A percentile compares a stretch with the other conserved stretches of the same genome.
Evolutionary conservation across 805 yeast genomes (phyloP).

Genomic region (Nakazawaea populi): DNA sequence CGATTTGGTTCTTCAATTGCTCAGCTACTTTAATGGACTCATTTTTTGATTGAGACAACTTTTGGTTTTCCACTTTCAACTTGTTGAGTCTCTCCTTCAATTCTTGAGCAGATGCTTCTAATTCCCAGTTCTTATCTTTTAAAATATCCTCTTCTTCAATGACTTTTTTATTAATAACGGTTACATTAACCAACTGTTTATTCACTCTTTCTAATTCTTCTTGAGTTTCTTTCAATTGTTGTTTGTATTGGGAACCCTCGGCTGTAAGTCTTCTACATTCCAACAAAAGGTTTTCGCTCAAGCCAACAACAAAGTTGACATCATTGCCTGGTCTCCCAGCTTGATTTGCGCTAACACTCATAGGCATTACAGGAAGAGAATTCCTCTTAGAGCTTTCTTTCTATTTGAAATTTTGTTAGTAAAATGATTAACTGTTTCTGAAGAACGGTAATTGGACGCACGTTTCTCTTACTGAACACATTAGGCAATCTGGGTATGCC

Average conservation of each 20-base stretch:
- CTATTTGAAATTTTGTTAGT: not conserved
- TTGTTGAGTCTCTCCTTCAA: slow-evolving; percentile 37
- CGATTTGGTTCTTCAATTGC: slow-evolving; percentile 42
- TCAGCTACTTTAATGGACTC: slow-evolving; percentile 18
- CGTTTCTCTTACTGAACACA: not conserved
- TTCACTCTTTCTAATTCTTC: slow-evolving; percentile 36
- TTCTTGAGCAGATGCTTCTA: slow-evolving; percentile 41
- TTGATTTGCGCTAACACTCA: not conserved
- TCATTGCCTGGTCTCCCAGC: slow-evolving; percentile 39
- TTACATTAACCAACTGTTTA: slow-evolving; percentile 29
- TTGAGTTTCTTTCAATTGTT: slow-evolving; percentile 33
- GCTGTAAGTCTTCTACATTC: slow-evolving; percentile 70
- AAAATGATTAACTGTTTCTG: not conserved
- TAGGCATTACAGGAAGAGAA: slow-evolving; percentile 2
- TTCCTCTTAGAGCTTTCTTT: slow-evolving; percentile 1
- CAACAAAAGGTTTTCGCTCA: slow-evolving; percentile 63
- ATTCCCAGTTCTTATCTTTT: slow-evolving; percentile 60
- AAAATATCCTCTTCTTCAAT: slow-evolving; percentile 39
- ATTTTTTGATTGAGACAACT: slow-evolving; percentile 31
- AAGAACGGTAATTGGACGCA: not conserved
- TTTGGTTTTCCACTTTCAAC: slow-evolving; percentile 33
- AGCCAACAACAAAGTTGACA: slow-evolving; percentile 65
- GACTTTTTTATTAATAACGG: slow-evolving; percentile 24
- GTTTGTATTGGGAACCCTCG: slow-evolving; percentile 45
- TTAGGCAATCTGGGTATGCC: slow-evolving; percentile 1